Base-by-base conservation (phyloP, 345 rosid species). In the Citrus inodora region DNA sequence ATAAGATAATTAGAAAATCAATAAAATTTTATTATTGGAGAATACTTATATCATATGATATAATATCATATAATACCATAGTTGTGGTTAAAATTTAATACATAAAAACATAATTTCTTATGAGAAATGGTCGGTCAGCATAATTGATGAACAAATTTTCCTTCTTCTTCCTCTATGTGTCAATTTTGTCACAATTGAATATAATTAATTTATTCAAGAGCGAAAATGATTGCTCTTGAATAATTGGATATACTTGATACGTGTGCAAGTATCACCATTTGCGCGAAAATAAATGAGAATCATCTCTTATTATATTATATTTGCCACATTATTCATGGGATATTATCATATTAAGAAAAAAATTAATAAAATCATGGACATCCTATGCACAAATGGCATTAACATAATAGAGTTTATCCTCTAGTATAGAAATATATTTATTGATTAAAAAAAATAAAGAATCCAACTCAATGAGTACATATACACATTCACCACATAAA, bases 21-120 rank as follows among this genome's bases (percentile, higher is more conserved):
- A 46, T 46, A 46, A 46, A 46, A 46, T 10, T 0, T 46, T 0
- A 46, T 3, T 46, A 46, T 13, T 0, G 0, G 0, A 11, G 0
- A 2, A 13, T 46, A 13, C 1, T 13, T 46, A 46, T 0, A 46
- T 0, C 14, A 46, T 46, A 46, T 0, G 0, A 13, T 11, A 46
- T 11, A 42, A 3, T 11, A 42, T 11, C 2, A 0, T 42, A 42
- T 0, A 42, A 42, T 42, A 40, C 1, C 0, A 10, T 42, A 42
- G 0, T 10, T 2, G 14, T 3, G 3, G 4, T 42, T 0, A 0
- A 10, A 10, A 10, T 42, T 42, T 10, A 10, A 10, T 42, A 46
- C 1, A 46, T 11, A 46, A 46, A 13, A 46, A 10, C 0, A 11
- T 46, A 1, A 46, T 46, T 46, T 46, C 5, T 46, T 53, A 0